phyloP scores from a whole-genome alignment of 345 rosid species.

The Nephelium lappaceum region DNA sequence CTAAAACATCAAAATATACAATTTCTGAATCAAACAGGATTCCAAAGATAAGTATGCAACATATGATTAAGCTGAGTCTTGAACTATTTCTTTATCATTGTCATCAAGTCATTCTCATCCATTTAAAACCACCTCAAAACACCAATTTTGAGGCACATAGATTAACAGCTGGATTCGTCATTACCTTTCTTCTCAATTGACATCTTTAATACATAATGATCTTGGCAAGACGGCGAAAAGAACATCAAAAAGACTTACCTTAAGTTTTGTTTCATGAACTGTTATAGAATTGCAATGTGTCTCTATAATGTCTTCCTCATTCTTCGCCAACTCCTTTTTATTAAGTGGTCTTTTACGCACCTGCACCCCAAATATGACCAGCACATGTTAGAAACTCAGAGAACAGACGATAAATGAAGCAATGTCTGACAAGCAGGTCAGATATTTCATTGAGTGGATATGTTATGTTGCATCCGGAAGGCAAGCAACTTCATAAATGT shows the following conservation, averaged over 20 bases:
- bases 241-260: conserved; percentile 50
- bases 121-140: not conserved
- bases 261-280: conserved; percentile 93
- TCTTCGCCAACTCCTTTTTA: conserved; percentile 89
- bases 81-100: conserved; percentile 4
- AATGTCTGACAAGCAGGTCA: conserved; percentile 12
- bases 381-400: not conserved
- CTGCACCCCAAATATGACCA: conserved; percentile 42
- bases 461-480: conserved; percentile 13
- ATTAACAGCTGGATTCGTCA: not conserved
- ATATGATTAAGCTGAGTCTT: conserved; percentile 12
- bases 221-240: not conserved
- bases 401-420: not conserved
- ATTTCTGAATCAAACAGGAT: not conserved
- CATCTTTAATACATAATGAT: not conserved
- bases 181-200: not conserved
- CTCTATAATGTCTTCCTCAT: conserved; percentile 92
- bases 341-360: conserved; percentile 98
- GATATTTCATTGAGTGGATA: not conserved
- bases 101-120: not conserved
- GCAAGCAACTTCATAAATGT: conserved; percentile 11
- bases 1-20: conserved; percentile 19
- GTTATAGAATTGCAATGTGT: conserved; percentile 72
- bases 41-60: not conserved
- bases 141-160: not conserved